A percentile compares a stretch with the other conserved stretches of the same genome.
Evolutionary conservation across 108 stramenopile species (phyloP).

Genomic region (Conticribra guillardii): DNA sequence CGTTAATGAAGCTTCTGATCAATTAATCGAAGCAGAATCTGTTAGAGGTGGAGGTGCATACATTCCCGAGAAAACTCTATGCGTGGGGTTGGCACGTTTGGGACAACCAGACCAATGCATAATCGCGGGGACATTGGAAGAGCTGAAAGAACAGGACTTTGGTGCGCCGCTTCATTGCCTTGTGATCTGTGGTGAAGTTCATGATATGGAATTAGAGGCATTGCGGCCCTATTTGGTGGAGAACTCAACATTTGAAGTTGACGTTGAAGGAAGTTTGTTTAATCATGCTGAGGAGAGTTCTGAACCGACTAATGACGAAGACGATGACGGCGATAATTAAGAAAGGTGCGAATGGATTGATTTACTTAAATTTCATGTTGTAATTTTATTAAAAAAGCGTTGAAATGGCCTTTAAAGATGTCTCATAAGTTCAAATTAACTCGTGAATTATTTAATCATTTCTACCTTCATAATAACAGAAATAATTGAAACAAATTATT

Average conservation of each 20-base stretch:
- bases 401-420: background rate
- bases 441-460: background rate
- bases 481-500: too few relatives aligned
- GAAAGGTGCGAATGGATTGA: too few relatives aligned
- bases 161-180: constrained; percentile 95
- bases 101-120: constrained; percentile 94
- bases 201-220: constrained; percentile 92
- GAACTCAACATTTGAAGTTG: constrained; percentile 62
- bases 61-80: constrained; percentile 68
- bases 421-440: background rate
- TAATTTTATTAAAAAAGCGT: too few relatives aligned
- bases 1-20: constrained; percentile 88
- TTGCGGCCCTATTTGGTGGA: constrained; percentile 72
- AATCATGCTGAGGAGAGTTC: constrained; percentile 1
- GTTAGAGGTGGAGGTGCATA: constrained; percentile 66
- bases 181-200: constrained; percentile 93
- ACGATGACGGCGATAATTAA: background rate
- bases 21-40: constrained; percentile 92
- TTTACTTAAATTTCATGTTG: too few relatives aligned
- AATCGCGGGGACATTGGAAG: constrained; percentile 90
- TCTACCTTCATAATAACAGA: background rate
- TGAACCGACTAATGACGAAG: background rate
- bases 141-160: constrained; percentile 88
- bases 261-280: constrained; percentile 48
- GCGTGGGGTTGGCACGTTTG: constrained; percentile 93